Evolutionary conservation across 2,329 filamentous ascomycete genomes (phyloP).

Genomic region (Mycosphaerella sp.): DNA sequence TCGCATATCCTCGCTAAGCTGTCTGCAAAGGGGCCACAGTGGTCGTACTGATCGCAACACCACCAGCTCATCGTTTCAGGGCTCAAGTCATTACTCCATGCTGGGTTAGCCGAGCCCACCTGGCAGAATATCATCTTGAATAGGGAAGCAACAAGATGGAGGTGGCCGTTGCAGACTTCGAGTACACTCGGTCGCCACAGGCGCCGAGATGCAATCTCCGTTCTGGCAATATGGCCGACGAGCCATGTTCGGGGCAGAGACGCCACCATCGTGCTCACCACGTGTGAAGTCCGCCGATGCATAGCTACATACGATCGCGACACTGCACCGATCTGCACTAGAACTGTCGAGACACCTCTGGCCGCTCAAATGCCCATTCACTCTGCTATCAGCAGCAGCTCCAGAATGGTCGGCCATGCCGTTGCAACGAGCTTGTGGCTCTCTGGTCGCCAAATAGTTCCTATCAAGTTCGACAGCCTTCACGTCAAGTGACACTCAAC

Average conservation of each 20-base stretch:
- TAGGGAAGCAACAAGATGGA: not conserved
- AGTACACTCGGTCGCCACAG: not conserved
- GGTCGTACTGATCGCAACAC: not conserved
- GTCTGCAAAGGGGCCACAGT: not conserved
- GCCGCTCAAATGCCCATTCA: not conserved
- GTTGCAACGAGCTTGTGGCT: not conserved
- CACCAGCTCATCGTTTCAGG: not conserved
- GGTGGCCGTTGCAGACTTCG: too few species aligned
- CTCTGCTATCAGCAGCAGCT: not conserved
- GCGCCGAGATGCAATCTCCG: not conserved
- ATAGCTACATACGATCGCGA: not conserved
- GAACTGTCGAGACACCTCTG: not conserved
- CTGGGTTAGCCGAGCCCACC: not conserved
- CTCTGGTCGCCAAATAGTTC: not conserved
- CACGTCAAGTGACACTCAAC: not conserved
- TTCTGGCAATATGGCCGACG: not conserved
- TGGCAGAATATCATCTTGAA: not conserved
- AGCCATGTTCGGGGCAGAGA: not conserved
- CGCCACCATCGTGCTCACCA: not conserved
- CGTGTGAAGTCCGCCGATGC: not conserved
- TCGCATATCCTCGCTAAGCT: not conserved
- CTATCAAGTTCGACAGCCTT: not conserved
- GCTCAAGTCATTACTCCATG: not conserved
- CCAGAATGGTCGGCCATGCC: not conserved
- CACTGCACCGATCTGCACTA: not conserved